phyloP scores from a whole-genome alignment of 1,284 basidiomycete species.

The Malassezia slooffiae region DNA sequence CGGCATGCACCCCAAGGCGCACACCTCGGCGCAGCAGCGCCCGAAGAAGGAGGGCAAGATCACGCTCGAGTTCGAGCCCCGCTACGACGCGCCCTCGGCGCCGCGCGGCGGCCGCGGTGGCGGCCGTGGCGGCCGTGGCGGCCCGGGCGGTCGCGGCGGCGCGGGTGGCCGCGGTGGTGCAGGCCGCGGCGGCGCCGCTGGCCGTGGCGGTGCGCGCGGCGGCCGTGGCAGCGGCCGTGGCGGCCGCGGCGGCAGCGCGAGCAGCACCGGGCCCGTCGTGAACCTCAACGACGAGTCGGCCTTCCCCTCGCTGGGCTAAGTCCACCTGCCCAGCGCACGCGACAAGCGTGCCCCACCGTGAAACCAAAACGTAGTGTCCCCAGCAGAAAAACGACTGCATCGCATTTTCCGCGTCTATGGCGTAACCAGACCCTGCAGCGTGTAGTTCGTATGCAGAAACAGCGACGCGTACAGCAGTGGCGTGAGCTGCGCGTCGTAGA shows the following conservation, averaged over 20 bases:
- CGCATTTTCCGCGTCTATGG: not conserved
- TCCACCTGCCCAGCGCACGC: constrained; percentile 1
- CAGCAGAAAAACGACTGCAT: not conserved
- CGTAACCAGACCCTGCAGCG: not conserved
- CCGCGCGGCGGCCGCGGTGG: constrained; percentile 5
- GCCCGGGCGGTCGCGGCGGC: constrained; percentile 14
- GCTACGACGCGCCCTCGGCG: constrained; percentile 27
- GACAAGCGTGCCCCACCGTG: not conserved
- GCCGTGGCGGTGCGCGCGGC: constrained; percentile 24
- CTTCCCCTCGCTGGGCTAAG: constrained; percentile 42
- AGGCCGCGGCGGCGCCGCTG: constrained; percentile 22
- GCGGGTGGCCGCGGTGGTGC: constrained; percentile 17
- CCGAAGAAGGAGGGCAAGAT: constrained; percentile 35
- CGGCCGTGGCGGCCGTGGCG: constrained; percentile 14
- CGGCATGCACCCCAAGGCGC: constrained; percentile 30
- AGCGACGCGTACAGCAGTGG: constrained; percentile 39
- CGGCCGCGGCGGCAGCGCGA: constrained; percentile 52
- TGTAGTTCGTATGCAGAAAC: constrained; percentile 27
- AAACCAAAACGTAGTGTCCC: not conserved
- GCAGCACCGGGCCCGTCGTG: constrained; percentile 56
- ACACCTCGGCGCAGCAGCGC: constrained; percentile 18
- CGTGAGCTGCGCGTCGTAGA: constrained; percentile 37
- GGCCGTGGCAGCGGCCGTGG: constrained; percentile 39
- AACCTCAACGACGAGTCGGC: constrained; percentile 47
- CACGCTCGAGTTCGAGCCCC: constrained; percentile 39